Evolutionary conservation across 768 basidiomycete genomes (phyloP).

Genomic region (Tricholoma bakamatsutake): DNA sequence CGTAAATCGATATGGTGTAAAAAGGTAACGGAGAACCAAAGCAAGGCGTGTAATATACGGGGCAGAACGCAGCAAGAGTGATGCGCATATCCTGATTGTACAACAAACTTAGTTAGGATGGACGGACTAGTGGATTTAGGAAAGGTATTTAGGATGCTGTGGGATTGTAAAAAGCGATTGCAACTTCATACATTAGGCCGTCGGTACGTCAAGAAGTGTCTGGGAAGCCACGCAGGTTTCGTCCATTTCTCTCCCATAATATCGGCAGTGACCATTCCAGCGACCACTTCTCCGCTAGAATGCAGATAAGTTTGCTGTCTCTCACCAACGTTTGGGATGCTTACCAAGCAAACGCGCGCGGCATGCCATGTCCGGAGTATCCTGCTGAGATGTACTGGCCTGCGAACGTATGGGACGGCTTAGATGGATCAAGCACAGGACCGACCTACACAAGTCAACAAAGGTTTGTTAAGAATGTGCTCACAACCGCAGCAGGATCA

Average conservation of each 20-base stretch:
- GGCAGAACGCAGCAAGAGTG: no score
- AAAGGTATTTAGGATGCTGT: no score
- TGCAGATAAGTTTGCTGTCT: neutral
- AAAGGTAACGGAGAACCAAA: no score
- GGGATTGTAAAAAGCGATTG: neutral
- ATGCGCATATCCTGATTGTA: neutral
- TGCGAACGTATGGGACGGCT: constrained; percentile 22
- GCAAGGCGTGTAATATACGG: no score
- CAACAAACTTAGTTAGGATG: neutral
- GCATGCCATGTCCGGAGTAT: constrained; percentile 78
- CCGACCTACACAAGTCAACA: constrained; percentile 43
- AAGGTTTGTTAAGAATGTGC: neutral
- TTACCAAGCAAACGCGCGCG: constrained; percentile 67
- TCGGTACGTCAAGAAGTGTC: constrained; percentile 38
- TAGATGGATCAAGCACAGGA: constrained; percentile 37
- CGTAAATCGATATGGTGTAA: no score
- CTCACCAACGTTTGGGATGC: constrained; percentile 11
- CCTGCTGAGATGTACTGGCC: constrained; percentile 74
- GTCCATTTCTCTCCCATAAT: constrained; percentile 39
- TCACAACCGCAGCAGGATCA: neutral
- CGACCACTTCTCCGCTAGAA: constrained; percentile 55
- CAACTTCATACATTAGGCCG: neutral
- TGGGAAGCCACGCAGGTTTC: constrained; percentile 59
- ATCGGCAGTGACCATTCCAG: constrained; percentile 51
- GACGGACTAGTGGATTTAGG: neutral